Conservation (phyloP, 495 filamentous ascomycete genomes). For the Podospora pseudoanserina region DNA sequence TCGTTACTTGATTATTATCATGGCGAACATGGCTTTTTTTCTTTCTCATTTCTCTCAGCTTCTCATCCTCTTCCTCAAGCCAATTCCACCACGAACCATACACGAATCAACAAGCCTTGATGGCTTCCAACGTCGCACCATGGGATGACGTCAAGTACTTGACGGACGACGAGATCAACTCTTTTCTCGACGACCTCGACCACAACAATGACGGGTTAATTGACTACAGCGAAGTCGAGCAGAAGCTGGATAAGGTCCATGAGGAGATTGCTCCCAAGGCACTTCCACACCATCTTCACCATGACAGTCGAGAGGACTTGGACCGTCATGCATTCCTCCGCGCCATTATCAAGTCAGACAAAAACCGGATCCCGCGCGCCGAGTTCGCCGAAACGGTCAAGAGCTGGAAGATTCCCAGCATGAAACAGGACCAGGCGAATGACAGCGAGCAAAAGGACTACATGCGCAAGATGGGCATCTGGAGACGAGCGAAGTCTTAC, state of each 20-base stretch:
- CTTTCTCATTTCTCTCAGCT: background rate
- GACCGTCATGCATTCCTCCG: conserved; percentile 38
- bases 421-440: conserved; percentile 27
- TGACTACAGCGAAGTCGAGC: conserved; percentile 36
- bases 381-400: conserved; percentile 33
- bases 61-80: background rate
- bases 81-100: background rate
- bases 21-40: background rate
- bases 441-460: conserved; percentile 15
- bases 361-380: conserved; percentile 25
- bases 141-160: conserved; percentile 21
- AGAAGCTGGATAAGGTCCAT: conserved; percentile 36
- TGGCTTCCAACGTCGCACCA: background rate
- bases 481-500: conserved; percentile 28
- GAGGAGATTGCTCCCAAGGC: conserved; percentile 34
- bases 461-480: conserved; percentile 22
- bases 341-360: conserved; percentile 30
- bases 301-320: conserved; percentile 19
- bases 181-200: conserved; percentile 39
- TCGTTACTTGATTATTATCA: background rate
- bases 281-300: conserved; percentile 27
- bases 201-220: conserved; percentile 36
- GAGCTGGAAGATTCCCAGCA: conserved; percentile 34
- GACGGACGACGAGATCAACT: conserved; percentile 15
- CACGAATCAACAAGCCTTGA: background rate